These are phyloP conservation scores for Thamnidium elegans DNA, from an alignment of 192 early-diverging fungal genomes.

Conservation along the genomic window DNA sequence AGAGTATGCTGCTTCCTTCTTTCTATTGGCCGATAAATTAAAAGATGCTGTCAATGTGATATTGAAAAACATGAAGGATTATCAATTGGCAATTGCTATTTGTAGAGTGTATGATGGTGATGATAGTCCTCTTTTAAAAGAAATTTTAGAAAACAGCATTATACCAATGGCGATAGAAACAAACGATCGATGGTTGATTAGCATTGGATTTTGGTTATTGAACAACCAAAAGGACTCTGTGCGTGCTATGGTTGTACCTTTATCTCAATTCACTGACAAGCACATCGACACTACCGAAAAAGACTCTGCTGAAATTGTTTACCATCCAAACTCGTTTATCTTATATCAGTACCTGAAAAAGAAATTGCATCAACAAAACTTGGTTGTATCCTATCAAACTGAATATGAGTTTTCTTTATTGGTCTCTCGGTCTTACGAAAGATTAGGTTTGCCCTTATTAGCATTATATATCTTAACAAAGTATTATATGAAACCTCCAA, in stretches of 20 bases:
- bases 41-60: constrained; percentile 92
- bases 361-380: constrained; percentile 41
- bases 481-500: constrained; percentile 23
- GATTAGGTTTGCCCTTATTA: constrained; percentile 73
- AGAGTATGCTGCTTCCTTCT: constrained; percentile 95
- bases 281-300: neutral
- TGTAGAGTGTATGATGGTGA: constrained; percentile 87
- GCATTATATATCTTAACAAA: constrained; percentile 69
- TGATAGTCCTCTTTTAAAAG: constrained; percentile 50
- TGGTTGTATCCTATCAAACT: constrained; percentile 43
- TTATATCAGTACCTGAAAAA: constrained; percentile 66
- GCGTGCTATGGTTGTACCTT: constrained; percentile 53
- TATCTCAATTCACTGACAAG: constrained; percentile 2
- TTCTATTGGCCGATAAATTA: constrained; percentile 84
- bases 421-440: constrained; percentile 68
- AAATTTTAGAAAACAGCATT: constrained; percentile 45
- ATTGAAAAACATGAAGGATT: constrained; percentile 85
- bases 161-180: constrained; percentile 52
- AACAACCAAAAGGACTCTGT: constrained; percentile 58
- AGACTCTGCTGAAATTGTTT: constrained; percentile 27
- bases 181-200: constrained; percentile 68
- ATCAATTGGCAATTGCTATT: constrained; percentile 88
- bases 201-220: constrained; percentile 54
- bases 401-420: constrained; percentile 64
- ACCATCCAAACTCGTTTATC: constrained; percentile 70